These are phyloP conservation scores for Microcyclosporella mali DNA, from an alignment of 2,329 filamentous ascomycete genomes.

Conservation along the genomic window DNA sequence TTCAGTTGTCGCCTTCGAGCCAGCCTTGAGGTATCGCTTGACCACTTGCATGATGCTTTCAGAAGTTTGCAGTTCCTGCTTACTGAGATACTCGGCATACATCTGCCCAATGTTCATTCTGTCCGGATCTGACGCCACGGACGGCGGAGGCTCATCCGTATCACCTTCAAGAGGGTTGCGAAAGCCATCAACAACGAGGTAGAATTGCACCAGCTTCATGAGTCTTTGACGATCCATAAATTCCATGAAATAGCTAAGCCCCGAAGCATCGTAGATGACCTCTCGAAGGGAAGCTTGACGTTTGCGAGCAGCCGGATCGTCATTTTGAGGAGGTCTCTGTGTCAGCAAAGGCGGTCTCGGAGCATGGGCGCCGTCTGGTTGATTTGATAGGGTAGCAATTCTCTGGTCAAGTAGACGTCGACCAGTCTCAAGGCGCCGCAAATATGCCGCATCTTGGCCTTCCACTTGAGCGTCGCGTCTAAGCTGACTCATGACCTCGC, in stretches of 20 bases:
- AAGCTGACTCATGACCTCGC: slow-evolving; percentile 84
- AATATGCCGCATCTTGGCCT: slow-evolving; percentile 75
- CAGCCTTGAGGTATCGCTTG: slow-evolving; percentile 70
- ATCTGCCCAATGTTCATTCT: slow-evolving; percentile 85
- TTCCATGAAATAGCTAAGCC: slow-evolving; percentile 98
- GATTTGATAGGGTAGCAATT: slow-evolving; percentile 62
- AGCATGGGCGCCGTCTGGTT: slow-evolving; percentile 51
- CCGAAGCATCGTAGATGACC: slow-evolving; percentile 81
- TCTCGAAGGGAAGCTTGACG: slow-evolving; percentile 74
- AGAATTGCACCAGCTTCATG: slow-evolving; percentile 92
- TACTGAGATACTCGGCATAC: slow-evolving; percentile 79
- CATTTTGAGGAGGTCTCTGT: slow-evolving; percentile 29
- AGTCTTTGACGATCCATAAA: slow-evolving; percentile 90
- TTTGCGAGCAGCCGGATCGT: slow-evolving; percentile 52
- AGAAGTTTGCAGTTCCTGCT: slow-evolving; percentile 72
- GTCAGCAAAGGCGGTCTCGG: slow-evolving; percentile 35
- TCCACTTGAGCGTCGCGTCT: slow-evolving; percentile 76
- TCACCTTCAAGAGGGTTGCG: slow-evolving; percentile 88
- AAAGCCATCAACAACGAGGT: slow-evolving; percentile 95
- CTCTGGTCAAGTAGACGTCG: slow-evolving; percentile 86
- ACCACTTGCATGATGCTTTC: slow-evolving; percentile 64
- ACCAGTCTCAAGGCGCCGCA: slow-evolving; percentile 84
- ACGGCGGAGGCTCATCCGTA: slow-evolving; percentile 56
- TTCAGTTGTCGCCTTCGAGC: slow-evolving; percentile 65
- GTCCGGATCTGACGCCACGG: slow-evolving; percentile 63